phyloP scores from a whole-genome alignment of 1,139 yeast species.

The Casaregolazyma suthepensis region DNA sequence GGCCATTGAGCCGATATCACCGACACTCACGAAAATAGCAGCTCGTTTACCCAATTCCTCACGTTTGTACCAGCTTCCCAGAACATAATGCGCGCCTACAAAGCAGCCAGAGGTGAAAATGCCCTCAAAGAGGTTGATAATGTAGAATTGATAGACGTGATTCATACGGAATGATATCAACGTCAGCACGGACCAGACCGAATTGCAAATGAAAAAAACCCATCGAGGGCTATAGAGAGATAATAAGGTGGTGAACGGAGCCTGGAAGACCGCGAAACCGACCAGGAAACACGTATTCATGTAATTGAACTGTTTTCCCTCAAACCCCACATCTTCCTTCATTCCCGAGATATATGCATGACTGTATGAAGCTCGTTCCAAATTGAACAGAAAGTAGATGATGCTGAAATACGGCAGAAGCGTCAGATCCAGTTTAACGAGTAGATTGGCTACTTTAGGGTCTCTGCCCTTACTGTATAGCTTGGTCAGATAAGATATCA shows the following conservation, averaged over 20 bases:
- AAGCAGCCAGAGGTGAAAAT: constrained; percentile 56
- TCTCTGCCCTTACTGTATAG: constrained; percentile 2
- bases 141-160: constrained; percentile 47
- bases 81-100: constrained; percentile 51
- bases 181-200: constrained; percentile 62
- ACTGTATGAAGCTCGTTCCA: constrained; percentile 15
- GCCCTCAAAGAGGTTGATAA: constrained; percentile 54
- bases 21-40: constrained; percentile 11
- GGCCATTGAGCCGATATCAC: constrained; percentile 29
- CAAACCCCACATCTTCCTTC: constrained; percentile 45
- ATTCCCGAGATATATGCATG: constrained; percentile 52
- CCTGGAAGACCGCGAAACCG: constrained; percentile 13
- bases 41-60: constrained; percentile 39
- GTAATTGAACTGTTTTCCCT: constrained; percentile 44
- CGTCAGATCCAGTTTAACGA: constrained; percentile 17
- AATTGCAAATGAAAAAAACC: constrained; percentile 52
- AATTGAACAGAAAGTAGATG: constrained; percentile 13
- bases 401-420: constrained; percentile 17
- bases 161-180: constrained; percentile 47
- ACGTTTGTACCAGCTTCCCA: constrained; percentile 56
- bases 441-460: constrained; percentile 3
- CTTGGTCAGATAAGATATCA: neutral
- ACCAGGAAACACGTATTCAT: constrained; percentile 10
- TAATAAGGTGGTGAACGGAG: constrained; percentile 10
- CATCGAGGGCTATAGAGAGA: constrained; percentile 45